Conservation (phyloP, 306 rosid genomes). For the Boehmeria nivea region DNA sequence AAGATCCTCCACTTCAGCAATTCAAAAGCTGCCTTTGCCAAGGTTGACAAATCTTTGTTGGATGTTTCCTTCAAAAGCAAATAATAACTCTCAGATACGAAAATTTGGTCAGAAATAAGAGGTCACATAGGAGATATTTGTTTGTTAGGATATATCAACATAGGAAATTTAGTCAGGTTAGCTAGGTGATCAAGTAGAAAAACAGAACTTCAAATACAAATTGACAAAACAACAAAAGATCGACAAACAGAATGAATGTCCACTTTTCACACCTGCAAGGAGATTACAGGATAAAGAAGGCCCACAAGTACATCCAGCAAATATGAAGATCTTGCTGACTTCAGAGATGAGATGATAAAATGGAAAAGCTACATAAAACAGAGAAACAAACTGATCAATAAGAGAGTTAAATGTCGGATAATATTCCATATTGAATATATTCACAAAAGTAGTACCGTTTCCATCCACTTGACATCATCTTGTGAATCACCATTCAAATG, state of each 20-base stretch:
- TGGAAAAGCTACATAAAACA: slow-evolving; percentile 65
- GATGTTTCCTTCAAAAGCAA: slow-evolving; percentile 79
- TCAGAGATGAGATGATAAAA: slow-evolving; percentile 81
- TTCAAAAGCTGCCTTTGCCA: slow-evolving; percentile 89
- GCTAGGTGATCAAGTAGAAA: not conserved
- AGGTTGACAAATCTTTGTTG: slow-evolving; percentile 85
- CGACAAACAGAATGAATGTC: slow-evolving; percentile 7
- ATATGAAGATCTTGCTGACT: slow-evolving; percentile 88
- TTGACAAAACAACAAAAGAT: not conserved
- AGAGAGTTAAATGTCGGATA: slow-evolving; percentile 15
- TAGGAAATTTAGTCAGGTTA: not conserved
- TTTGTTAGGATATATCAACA: not conserved
- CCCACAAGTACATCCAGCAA: slow-evolving; percentile 77
- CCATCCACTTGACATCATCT: slow-evolving; percentile 95
- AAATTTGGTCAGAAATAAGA: not conserved
- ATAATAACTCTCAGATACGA: slow-evolving; percentile 30
- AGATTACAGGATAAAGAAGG: slow-evolving; percentile 90
- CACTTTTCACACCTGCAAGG: slow-evolving; percentile 68
- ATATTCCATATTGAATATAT: slow-evolving; percentile 13
- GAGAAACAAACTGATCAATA: slow-evolving; percentile 23
- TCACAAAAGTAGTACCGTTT: slow-evolving; percentile 62
- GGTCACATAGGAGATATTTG: not conserved
- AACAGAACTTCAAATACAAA: not conserved
- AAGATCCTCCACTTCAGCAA: slow-evolving; percentile 89
- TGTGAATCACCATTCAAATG: slow-evolving; percentile 62